Conservation (phyloP, 1,139 yeast species). For the Yamadazyma siamensis region DNA sequence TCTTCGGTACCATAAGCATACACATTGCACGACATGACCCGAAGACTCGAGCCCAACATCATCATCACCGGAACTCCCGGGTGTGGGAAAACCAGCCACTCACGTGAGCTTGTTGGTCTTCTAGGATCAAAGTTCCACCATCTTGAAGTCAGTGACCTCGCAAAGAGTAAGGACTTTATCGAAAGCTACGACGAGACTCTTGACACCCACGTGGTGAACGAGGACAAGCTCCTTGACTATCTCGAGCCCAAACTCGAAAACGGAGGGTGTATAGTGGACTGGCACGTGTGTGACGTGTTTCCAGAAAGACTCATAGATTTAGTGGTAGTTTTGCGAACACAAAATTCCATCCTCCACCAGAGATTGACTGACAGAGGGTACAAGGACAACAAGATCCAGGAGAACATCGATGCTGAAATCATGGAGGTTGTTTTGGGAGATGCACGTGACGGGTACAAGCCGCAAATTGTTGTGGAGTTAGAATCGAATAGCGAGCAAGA, state of each 20-base stretch:
- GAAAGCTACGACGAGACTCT: slow-evolving; percentile 84
- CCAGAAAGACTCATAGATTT: slow-evolving; percentile 91
- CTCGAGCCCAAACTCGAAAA: slow-evolving; percentile 72
- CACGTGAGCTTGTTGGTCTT: slow-evolving; percentile 19
- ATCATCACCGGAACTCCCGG: slow-evolving; percentile 97
- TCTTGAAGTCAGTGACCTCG: slow-evolving; percentile 75
- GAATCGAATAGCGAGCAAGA: slow-evolving; percentile 70
- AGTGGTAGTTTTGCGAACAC: slow-evolving; percentile 83
- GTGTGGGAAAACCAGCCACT: slow-evolving; percentile 90
- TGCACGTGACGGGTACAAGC: slow-evolving; percentile 77
- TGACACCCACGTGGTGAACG: slow-evolving; percentile 88
- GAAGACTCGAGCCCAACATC: slow-evolving; percentile 87
- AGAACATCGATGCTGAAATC: slow-evolving; percentile 93
- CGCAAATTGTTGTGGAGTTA: slow-evolving; percentile 78
- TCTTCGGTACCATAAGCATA: too few species aligned
- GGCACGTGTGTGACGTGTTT: slow-evolving; percentile 96
- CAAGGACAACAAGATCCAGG: slow-evolving; percentile 76
- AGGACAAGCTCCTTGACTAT: slow-evolving; percentile 78
- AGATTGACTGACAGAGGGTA: slow-evolving; percentile 74
- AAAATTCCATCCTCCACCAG: slow-evolving; percentile 68
- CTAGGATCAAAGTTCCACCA: slow-evolving; percentile 40
- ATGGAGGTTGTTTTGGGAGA: slow-evolving; percentile 91
- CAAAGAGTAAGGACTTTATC: slow-evolving; percentile 71
- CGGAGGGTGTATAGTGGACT: slow-evolving; percentile 88
- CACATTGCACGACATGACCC: too few species aligned